Conservation (phyloP, 345 rosid genomes). For the Bretschneidera sinensis region DNA sequence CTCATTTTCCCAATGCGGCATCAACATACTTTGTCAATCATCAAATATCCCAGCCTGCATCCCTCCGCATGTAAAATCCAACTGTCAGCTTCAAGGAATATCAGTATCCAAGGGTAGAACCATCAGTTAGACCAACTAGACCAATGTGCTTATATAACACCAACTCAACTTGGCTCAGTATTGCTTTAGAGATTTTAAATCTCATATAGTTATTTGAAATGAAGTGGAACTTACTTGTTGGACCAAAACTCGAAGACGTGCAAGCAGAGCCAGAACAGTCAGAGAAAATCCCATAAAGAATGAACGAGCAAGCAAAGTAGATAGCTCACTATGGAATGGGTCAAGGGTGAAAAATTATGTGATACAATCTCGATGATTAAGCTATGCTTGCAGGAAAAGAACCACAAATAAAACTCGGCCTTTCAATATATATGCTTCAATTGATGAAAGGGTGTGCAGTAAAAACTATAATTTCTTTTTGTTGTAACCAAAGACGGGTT, state of each 20-base stretch:
- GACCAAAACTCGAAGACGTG: constrained; percentile 77
- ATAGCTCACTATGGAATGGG: constrained; percentile 53
- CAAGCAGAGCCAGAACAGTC: constrained; percentile 71
- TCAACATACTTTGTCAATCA: too few relatives aligned
- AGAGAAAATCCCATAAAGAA: constrained; percentile 77
- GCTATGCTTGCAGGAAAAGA: background rate
- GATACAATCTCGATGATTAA: background rate
- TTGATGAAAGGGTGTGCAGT: too few relatives aligned
- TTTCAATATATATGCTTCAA: too few relatives aligned
- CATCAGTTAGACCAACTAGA: background rate
- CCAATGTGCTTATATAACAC: background rate
- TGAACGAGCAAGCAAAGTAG: constrained; percentile 72
- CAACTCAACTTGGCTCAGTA: constrained; percentile 1
- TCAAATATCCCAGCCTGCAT: background rate
- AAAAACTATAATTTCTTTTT: too few relatives aligned
- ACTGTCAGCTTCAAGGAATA: background rate
- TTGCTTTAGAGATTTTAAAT: background rate
- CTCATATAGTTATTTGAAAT: background rate
- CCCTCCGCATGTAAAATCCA: background rate
- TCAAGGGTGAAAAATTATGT: constrained; percentile 21
- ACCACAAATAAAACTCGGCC: too few relatives aligned
- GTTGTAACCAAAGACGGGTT: too few relatives aligned
- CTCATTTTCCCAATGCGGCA: too few relatives aligned
- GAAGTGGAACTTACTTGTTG: constrained; percentile 68
- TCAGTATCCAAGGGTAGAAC: background rate